Evolutionary conservation across 257 asterid genomes (phyloP).

Genomic region (Solanum sejunctum): DNA sequence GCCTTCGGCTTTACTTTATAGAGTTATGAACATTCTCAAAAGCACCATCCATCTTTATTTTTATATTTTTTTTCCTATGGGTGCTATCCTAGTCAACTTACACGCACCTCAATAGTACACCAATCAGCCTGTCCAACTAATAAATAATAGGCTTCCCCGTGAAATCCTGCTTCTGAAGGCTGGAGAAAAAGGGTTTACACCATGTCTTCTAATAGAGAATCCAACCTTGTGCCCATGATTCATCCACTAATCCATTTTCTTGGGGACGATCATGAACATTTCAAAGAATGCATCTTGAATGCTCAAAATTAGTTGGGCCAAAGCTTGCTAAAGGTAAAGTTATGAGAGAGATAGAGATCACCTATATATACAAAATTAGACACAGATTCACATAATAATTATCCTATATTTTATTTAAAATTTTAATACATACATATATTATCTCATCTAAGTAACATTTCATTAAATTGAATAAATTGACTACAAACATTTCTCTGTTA

Average conservation of each 20-base stretch:
- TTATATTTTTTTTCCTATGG: background rate
- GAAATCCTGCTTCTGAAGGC: background rate
- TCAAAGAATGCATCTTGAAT: background rate
- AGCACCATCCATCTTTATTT: constrained; percentile 19
- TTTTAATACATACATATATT: background rate
- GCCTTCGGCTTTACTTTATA: constrained; percentile 42
- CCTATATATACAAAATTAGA: too few species aligned
- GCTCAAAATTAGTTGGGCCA: background rate
- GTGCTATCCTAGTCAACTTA: background rate
- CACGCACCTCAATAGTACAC: background rate
- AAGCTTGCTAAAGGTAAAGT: background rate
- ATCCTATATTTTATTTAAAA: background rate
- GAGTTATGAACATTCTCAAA: constrained; percentile 51
- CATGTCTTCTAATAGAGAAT: background rate
- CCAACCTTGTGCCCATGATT: background rate
- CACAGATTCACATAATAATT: too few species aligned
- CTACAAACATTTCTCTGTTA: background rate
- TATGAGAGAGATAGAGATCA: too few species aligned
- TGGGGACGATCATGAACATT: background rate
- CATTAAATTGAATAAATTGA: background rate
- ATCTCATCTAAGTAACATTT: background rate
- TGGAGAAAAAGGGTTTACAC: background rate
- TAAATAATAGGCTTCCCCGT: background rate
- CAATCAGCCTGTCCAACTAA: too few species aligned
- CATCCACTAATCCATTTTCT: background rate